Evolutionary conservation across 768 basidiomycete species (phyloP), one percentile per base, ranked within the genome.

Genomic region (Cyclocybe aegerita): DNA sequence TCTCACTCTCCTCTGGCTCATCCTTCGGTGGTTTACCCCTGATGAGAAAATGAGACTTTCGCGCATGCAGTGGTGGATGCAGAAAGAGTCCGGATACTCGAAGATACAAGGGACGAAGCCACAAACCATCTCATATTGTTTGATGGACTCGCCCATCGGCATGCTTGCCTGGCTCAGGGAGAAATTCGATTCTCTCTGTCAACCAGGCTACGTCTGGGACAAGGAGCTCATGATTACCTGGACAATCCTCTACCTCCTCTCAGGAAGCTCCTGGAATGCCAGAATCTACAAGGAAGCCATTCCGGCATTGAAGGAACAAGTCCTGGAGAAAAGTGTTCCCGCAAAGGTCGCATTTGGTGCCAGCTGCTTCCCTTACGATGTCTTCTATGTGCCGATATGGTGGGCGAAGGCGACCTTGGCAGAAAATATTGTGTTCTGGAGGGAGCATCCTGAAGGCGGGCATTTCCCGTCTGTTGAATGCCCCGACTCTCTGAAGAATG

Each of bases 71-170:
- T 60, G 58, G 59, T 74, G 66, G 56, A 48, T 60, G 42, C 58
- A 50, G 9, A 55, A 61, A 11, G 71, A 70, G 37, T 50, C 32
- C 4, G 76, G 74, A 7, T 78, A 78, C 52, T 64, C 57, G 29
- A 35, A 32, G 2, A 65, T 70, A 32, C 77, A 77, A 52, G 60
- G 63, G 1, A 74, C 74, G 0, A 74, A 72, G 51, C 76, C 76
- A 0, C 76, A 77, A 52, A 76, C 76, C 1, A 54, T 78, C 11
- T 76, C 75, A 0, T 80, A 79, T 53, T 60, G 64, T 1, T 64
- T 83, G 1, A 55, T 73, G 0, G 81, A 82, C 56, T 80, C 78
- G 3, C 81, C 81, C 8, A 69, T 75, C 1, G 81, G 79, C 1
- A 56, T 77, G 53, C 65, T 77, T 10, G 70, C 73, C 9, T 78